phyloP scores from a whole-genome alignment of 148 eudicot genomes.

The Polygonum aviculare region DNA sequence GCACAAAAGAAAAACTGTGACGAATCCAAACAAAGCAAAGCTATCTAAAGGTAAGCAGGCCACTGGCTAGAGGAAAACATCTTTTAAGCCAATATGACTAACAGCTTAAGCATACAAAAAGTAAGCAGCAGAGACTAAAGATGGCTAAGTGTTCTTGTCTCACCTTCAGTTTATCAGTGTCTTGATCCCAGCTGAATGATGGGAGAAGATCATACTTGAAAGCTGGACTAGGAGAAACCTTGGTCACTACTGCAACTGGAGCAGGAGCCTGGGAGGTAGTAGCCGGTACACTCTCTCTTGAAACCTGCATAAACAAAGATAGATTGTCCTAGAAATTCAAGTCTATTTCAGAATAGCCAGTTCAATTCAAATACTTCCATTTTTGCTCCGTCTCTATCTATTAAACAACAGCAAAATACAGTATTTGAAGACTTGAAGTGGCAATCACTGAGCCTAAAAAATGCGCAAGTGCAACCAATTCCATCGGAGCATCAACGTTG shows the following conservation, averaged over 20 bases:
- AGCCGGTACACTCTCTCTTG: constrained; percentile 36
- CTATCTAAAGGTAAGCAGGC: neutral
- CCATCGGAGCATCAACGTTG: neutral
- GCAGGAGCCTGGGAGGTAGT: constrained; percentile 22
- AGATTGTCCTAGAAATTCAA: neutral
- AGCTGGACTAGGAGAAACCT: constrained; percentile 30
- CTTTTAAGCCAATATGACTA: neutral
- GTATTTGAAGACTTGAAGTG: neutral
- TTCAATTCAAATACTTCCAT: neutral
- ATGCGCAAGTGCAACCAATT: neutral
- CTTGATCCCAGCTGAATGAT: constrained; percentile 98
- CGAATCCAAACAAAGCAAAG: neutral
- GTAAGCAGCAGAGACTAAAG: neutral
- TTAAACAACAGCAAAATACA: neutral
- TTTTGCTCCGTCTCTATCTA: neutral
- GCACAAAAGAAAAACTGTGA: constrained; percentile 8
- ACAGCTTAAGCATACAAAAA: neutral
- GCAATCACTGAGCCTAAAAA: neutral
- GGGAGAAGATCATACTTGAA: constrained; percentile 44
- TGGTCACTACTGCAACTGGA: constrained; percentile 24
- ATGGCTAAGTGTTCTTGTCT: neutral
- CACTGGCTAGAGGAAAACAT: neutral
- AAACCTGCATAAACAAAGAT: constrained; percentile 28
- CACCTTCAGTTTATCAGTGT: constrained; percentile 80
- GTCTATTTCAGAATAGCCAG: neutral